Evolutionary conservation across 1,139 yeast species (phyloP), one percentile per base, ranked within the genome.

Genomic region (Ogataea hybrid): DNA sequence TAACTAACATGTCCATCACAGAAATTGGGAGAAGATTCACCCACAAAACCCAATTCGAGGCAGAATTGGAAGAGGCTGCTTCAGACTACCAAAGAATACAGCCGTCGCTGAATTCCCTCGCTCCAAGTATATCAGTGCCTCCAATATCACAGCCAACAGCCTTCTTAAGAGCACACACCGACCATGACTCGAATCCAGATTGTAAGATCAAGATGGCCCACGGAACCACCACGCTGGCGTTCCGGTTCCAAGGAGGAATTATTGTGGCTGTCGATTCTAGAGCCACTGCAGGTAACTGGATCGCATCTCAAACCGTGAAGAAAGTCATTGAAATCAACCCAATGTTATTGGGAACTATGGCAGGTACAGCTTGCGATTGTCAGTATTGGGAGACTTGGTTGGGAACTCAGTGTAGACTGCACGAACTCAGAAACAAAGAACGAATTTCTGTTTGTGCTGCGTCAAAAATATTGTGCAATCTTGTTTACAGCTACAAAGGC

Each of bases 351-450:
- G 99, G 99, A 52, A 92, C 99, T 25, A 83, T 92, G 97, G 99
- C 99, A 28, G 99, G 99, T 68, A 97, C 97, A 71, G 99, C 99
- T 39, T 98, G 98, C 21, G 99, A 92, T 69, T 92, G 99, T 74
- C 98, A 94, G 67, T 94, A 75, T 67, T 92, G 99, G 99, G 97
- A 92, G 69, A 88, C 97, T 22, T 92, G 97, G 97, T 75, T 92
- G 51, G 98, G 98, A 52, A 74, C 96, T 16, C 97, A 92, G 68
- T 92, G 98, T 70, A 77, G 99, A 60, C 71, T 92, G 57, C 96
- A 90, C 64, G 98, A 92, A 65, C 75, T 92, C 59, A 79, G 96
- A 61, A 94, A 90, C 65, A 90, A 90, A 68, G 94, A 89, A 65
- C 77, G 98, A 57, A 92, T 92, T 53, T 81, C 95, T 2, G 97